phyloP scores from a whole-genome alignment of 257 asterid genomes.

The Nemophila menziesii region DNA sequence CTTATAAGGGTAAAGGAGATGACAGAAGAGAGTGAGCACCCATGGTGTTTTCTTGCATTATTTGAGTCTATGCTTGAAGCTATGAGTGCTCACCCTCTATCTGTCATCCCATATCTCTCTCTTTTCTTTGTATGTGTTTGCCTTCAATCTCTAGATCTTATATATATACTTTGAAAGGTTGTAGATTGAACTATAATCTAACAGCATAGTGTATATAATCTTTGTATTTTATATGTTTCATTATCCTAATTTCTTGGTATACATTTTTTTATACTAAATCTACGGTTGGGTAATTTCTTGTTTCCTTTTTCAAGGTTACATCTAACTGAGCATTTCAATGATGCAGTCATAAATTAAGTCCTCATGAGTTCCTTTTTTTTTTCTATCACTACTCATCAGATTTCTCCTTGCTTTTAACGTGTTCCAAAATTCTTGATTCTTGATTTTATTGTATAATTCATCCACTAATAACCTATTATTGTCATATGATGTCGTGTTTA shows the following conservation, averaged over 20 bases:
- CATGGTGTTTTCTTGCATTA: conserved; percentile 72
- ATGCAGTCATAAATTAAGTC: neutral
- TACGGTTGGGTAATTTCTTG: neutral
- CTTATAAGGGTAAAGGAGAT: conserved; percentile 42
- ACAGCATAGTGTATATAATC: too few relatives aligned
- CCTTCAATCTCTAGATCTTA: neutral
- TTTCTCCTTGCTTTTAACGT: too few relatives aligned
- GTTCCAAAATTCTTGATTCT: too few relatives aligned
- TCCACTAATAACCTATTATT: too few relatives aligned
- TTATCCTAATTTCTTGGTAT: too few relatives aligned
- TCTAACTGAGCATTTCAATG: neutral
- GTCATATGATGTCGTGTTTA: too few relatives aligned
- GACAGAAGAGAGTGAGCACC: conserved; percentile 99
- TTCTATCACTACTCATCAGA: too few relatives aligned
- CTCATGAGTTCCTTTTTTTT: neutral
- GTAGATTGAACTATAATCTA: too few relatives aligned
- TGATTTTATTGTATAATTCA: too few relatives aligned
- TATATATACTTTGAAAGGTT: too few relatives aligned
- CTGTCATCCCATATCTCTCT: conserved; percentile 59
- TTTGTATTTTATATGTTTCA: too few relatives aligned
- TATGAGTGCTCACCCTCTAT: conserved; percentile 83
- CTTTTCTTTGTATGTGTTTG: neutral
- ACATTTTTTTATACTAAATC: too few relatives aligned
- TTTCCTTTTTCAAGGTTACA: neutral
- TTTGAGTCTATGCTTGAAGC: conserved; percentile 39